phyloP scores from a whole-genome alignment of 2,329 filamentous ascomycete species.

The Stagonosporopsis rhizophila region DNA sequence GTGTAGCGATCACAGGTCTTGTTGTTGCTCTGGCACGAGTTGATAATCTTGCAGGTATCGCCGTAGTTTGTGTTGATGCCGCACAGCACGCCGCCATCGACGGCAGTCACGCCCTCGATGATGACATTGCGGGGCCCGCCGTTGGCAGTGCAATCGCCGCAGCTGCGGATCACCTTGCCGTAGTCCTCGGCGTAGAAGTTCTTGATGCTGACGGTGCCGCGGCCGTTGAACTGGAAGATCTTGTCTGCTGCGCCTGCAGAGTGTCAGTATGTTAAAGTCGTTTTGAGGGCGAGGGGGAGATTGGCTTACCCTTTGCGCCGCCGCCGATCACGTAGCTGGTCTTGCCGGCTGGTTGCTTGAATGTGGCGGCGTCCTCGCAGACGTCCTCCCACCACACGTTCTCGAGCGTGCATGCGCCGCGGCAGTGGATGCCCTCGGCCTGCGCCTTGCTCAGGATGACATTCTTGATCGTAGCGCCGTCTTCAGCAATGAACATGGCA shows the following conservation, averaged over 20 bases:
- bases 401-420: constrained; percentile 52
- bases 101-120: constrained; percentile 43
- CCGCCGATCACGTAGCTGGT: constrained; percentile 28
- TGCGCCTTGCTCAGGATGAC: constrained; percentile 59
- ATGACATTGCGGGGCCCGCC: constrained; percentile 50
- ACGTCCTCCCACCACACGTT: constrained; percentile 23
- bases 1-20: constrained; percentile 24
- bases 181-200: constrained; percentile 32
- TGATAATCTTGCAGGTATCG: constrained; percentile 25
- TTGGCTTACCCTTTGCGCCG: constrained; percentile 20
- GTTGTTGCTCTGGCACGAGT: constrained; percentile 20
- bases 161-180: constrained; percentile 27
- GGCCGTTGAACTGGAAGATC: constrained; percentile 36
- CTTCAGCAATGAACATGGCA: constrained; percentile 41
- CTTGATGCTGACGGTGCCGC: constrained; percentile 28
- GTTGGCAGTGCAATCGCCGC: constrained; percentile 49
- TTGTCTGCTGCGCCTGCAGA: constrained; percentile 25
- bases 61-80: constrained; percentile 57
- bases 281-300: no score
- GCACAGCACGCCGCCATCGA: constrained; percentile 27
- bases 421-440: constrained; percentile 59
- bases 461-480: constrained; percentile 57
- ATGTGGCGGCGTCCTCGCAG: constrained; percentile 21
- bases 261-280: not conserved
- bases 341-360: constrained; percentile 22